Evolutionary conservation across 345 rosid genomes (phyloP).

Genomic region (Gossypium herbaceum): DNA sequence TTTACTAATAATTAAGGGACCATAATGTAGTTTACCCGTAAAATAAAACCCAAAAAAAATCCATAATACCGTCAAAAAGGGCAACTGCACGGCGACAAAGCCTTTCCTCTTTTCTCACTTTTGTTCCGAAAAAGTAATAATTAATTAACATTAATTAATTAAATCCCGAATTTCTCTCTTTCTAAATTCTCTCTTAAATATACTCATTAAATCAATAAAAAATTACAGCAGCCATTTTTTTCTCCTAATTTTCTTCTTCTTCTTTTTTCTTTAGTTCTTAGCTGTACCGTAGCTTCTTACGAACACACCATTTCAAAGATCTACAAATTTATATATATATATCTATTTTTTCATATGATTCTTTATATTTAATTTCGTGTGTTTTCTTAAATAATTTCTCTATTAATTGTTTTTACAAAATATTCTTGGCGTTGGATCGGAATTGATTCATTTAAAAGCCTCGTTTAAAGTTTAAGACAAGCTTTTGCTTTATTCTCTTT

Average conservation of each 20-base stretch:
- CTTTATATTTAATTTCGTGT: background rate
- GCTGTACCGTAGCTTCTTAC: conserved; percentile 29
- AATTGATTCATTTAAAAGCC: background rate
- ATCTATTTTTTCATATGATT: conserved; percentile 2
- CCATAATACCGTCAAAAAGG: conserved; percentile 12
- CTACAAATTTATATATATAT: background rate
- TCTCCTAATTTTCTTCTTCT: background rate
- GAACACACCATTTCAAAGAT: conserved; percentile 18
- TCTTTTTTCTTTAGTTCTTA: conserved; percentile 18
- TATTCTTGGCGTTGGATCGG: conserved; percentile 10
- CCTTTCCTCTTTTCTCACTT: background rate
- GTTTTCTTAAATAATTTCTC: background rate
- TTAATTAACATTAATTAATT: background rate
- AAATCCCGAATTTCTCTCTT: background rate
- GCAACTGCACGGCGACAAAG: background rate
- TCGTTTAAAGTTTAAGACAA: background rate
- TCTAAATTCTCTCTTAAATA: conserved; percentile 5
- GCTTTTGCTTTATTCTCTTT: background rate
- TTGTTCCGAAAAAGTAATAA: conserved; percentile 1
- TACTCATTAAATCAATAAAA: background rate
- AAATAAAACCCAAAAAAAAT: no score
- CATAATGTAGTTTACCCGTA: no score
- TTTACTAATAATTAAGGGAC: no score
- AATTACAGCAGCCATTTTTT: background rate
- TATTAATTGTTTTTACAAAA: background rate